Conservation (phyloP, 306 rosid species). For the Luffa acutangula region DNA sequence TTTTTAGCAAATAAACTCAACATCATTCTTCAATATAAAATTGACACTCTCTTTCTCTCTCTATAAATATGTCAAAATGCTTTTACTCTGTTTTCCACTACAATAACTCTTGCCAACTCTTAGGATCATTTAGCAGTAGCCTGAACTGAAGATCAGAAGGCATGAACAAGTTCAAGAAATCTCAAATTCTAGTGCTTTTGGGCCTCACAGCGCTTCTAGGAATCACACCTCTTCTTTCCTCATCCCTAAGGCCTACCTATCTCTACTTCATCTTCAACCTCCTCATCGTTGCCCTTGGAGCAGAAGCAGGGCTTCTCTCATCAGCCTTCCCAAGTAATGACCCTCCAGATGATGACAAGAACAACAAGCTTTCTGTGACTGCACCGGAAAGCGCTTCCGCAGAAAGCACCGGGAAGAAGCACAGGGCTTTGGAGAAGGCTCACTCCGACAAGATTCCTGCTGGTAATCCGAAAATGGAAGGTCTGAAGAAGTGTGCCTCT, state of each 20-base stretch:
- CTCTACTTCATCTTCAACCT: constrained; percentile 54
- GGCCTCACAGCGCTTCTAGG: constrained; percentile 34
- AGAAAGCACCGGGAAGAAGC: background rate
- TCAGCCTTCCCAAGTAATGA: constrained; percentile 23
- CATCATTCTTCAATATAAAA: background rate
- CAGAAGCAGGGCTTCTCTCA: constrained; percentile 65
- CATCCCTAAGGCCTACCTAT: constrained; percentile 42
- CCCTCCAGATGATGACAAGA: constrained; percentile 32
- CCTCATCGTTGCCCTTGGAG: constrained; percentile 60
- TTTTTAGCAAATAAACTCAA: background rate
- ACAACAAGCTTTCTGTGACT: constrained; percentile 10
- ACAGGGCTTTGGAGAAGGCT: constrained; percentile 22
- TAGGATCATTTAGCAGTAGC: background rate
- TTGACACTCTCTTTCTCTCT: background rate
- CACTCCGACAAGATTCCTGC: constrained; percentile 21
- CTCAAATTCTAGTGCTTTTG: background rate
- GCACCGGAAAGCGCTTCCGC: background rate
- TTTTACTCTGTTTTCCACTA: background rate
- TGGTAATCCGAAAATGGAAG: constrained; percentile 13
- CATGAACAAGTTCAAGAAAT: background rate
- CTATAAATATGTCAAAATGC: background rate
- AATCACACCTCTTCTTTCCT: constrained; percentile 51
- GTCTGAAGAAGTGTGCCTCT: constrained; percentile 45
- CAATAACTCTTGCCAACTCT: background rate
- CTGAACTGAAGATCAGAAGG: background rate